Evolutionary conservation across 345 rosid species (phyloP), one percentile per base, ranked within the genome.

Genomic region (Nasturtium officinale): DNA sequence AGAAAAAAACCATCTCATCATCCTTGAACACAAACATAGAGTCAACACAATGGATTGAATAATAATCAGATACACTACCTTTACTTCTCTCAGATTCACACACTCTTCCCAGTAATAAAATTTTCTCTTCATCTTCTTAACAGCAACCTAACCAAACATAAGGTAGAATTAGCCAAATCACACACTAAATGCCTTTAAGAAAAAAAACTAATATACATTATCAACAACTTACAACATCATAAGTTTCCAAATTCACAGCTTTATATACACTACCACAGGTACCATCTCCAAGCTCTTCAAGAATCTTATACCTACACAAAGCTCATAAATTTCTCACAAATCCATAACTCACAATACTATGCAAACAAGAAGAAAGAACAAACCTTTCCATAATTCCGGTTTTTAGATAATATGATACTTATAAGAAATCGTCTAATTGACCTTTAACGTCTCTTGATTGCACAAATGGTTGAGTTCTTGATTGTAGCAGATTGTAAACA

Each of bases 231-330:
- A 92, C 97, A 77, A 78, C 87, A 81, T 93, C 97, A 69, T 73
- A 78, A 13, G 96, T 85, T 77, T 87, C 94, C 28, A 69, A 78
- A 79, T 87, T 89, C 65, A 90, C 70, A 65, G 96, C 98, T 74
- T 87, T 90, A 81, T 84, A 93, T 43, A 93, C 98, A 70, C 90
- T 75, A 79, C 96, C 98, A 74, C 98, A 93, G 16, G 98, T 89
- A 83, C 98, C 98, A 83, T 90, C 90, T 65, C 98, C 98, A 68
- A 93, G 89, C 86, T 93, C 97, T 81, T 87, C 90, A 57, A 82
- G 82, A 77, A 93, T 76, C 84, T 77, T 88, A 77, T 89, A 93
- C 82, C 97, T 93, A 82, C 28, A 42, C 60, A 42, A 65, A 51
- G 23, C 47, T 48, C 50, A 66, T 20, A 16, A 53, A 5, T 18